Evolutionary conservation across 2,329 filamentous ascomycete species (phyloP), one percentile per base, ranked within the genome.

Genomic region (Juglanconis oblonga): DNA sequence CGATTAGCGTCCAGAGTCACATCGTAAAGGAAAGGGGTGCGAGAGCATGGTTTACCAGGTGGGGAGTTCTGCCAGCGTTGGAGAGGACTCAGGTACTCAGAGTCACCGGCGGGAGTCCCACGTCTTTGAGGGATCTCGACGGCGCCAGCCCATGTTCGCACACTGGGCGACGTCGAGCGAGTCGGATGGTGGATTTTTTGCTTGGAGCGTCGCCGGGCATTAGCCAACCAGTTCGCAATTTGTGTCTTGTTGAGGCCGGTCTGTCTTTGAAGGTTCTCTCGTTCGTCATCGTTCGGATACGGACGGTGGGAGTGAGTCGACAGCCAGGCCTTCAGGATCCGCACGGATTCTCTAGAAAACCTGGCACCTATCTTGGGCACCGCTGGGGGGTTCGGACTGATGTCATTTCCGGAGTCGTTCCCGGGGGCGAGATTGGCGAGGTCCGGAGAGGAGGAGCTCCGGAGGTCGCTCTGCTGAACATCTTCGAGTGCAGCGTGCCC

Each of bases 181-280:
- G 85, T 86, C 2, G 84, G 79, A 31, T 48, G 45, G 52, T 87
- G 85, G 57, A 89, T 86, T 76, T 96, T 97, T 67, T 90, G 88
- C 49, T 63, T 63, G 44, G 54, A 57, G 64, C 92, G 84, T 59
- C 92, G 86, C 48, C 92, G 87, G 59, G 92, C 92, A 73, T 97
- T 97, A 61, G 92, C 92, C 51, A 97, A 85, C 92, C 92, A 97
- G 71, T 96, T 96, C 10, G 88, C 88, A 67, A 97, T 94, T 70
- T 97, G 93, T 13, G 83, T 89, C 68, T 91, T 86, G 71, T 86
- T 92, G 45, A 97, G 80, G 7, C 92, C 91, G 1, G 92, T 97
- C 67, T 89, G 84, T 51, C 84, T 81, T 73, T 92, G 89, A 32
- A 97, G 79, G 63, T 86, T 83, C 65, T 92, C 89, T 69, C 94